Evolutionary conservation across 345 rosid genomes (phyloP).

Genomic region (Eucalyptus viminalis): DNA sequence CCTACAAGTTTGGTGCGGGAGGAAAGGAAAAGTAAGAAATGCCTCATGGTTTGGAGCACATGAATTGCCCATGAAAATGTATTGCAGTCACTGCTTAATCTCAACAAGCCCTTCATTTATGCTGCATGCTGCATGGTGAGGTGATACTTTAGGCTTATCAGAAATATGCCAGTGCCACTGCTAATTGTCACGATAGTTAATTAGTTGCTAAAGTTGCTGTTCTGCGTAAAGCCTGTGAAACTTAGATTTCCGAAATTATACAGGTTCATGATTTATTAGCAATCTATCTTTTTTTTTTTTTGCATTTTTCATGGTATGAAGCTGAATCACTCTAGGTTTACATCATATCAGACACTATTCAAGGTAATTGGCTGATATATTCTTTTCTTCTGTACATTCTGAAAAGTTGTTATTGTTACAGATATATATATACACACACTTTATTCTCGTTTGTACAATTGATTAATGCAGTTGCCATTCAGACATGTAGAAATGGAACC

Average conservation of each 20-base stretch:
- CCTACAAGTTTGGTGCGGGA: not conserved
- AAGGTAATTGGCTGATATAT: not conserved
- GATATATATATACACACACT: not conserved
- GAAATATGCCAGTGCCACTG: not conserved
- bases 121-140: not conserved
- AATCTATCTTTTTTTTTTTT: not conserved
- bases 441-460: not conserved
- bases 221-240: not conserved
- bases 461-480: not conserved
- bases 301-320: not conserved
- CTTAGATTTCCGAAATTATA: not conserved
- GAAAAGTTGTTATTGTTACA: not conserved
- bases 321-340: not conserved
- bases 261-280: not conserved
- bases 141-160: not conserved
- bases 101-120: not conserved
- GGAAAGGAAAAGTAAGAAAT: not conserved
- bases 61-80: not conserved
- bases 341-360: not conserved
- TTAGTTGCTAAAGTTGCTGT: not conserved
- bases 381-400: not conserved
- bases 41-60: not conserved
- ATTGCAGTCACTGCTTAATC: not conserved
- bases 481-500: not conserved
- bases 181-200: not conserved